Evolutionary conservation across 148 eudicot genomes (phyloP), one percentile per base, ranked within the genome.

Genomic region (Linanthus parryae): DNA sequence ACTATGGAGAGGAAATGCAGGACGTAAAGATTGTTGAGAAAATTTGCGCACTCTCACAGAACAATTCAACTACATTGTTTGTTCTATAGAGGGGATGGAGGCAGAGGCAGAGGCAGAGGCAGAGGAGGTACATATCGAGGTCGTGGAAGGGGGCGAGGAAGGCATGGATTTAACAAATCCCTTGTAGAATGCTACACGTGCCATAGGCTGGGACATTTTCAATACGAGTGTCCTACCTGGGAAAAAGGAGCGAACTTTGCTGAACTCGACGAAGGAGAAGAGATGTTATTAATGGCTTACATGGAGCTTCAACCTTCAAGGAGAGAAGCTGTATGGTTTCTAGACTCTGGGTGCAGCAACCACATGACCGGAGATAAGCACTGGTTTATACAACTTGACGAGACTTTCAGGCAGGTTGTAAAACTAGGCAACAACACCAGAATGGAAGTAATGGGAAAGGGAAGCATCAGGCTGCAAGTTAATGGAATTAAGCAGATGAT

Each of bases 271-370:
- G 24, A 43, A 15, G 10, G 1, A 8, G 22, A 43, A 43, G 47
- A 43, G 47, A 43, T 43, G 24, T 15, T 43, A 7, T 43, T 43
- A 14, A 43, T 43, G 47, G 47, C 9, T 3, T 22, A 43, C 13
- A 25, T 43, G 14, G 47, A 43, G 7, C 3, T 18, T 0, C 12
- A 17, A 1, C 7, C 18, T 3, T 18, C 24, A 5, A 19, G 13
- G 10, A 18, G 10, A 15, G 47, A 19, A 1, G 0, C 2, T 6
- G 7, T 43, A 18, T 40, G 44, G 44, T 40, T 40, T 15, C 44
- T 44, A 8, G 48, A 44, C 25, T 18, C 25, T 1, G 48, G 48
- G 16, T 44, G 48, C 48, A 44, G 14, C 39, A 35, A 35, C 5
- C 39, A 35, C n/a, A 35, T 35, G 39, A 35, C 39, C n/a, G 5